phyloP scores from a whole-genome alignment of 306 rosid species.

The Vigna trinervia region DNA sequence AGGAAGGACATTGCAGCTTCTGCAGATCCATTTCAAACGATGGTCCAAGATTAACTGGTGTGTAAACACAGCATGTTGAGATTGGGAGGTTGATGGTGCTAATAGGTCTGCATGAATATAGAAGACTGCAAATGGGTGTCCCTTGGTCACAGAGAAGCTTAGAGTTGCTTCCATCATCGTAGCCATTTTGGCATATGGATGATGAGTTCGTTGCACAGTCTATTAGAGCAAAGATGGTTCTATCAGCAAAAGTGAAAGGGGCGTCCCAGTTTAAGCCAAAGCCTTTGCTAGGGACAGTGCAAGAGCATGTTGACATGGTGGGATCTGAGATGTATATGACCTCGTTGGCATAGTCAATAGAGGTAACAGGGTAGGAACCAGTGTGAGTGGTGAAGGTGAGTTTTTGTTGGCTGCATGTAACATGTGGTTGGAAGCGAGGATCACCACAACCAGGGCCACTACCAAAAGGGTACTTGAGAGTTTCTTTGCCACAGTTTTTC shows the following conservation, averaged over 20 bases:
- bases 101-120: constrained; percentile 70
- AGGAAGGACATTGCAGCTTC: constrained; percentile 77
- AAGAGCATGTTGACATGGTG: constrained; percentile 81
- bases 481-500: constrained; percentile 64
- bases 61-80: constrained; percentile 78
- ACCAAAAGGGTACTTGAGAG: constrained; percentile 76
- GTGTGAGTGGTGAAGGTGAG: constrained; percentile 78
- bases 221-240: constrained; percentile 67
- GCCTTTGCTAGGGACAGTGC: constrained; percentile 72
- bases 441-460: constrained; percentile 75
- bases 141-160: constrained; percentile 69
- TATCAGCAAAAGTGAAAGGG: constrained; percentile 66
- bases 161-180: constrained; percentile 49
- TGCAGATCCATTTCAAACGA: constrained; percentile 80
- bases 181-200: constrained; percentile 51
- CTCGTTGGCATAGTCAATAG: constrained; percentile 69
- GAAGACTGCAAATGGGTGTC: constrained; percentile 65
- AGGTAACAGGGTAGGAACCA: constrained; percentile 70
- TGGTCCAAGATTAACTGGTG: constrained; percentile 88
- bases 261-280: constrained; percentile 82
- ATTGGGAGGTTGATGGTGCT: constrained; percentile 67
- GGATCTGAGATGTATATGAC: constrained; percentile 77
- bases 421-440: constrained; percentile 67
- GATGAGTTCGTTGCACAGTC: constrained; percentile 70
- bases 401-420: constrained; percentile 60